phyloP scores from a whole-genome alignment of 2,329 filamentous ascomycete genomes.

The Colletotrichum coccodes region DNA sequence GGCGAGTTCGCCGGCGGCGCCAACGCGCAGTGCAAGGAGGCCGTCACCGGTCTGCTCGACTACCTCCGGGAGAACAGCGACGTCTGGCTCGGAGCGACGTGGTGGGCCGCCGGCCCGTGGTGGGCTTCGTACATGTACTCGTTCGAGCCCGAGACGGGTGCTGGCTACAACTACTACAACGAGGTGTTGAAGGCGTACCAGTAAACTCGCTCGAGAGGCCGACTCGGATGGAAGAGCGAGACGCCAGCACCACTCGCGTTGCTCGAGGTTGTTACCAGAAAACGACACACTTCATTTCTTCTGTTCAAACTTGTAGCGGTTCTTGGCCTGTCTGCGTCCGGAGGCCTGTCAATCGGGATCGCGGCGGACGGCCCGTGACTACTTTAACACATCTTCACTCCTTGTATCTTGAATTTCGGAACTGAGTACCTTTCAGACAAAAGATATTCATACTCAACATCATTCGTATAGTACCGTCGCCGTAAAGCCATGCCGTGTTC shows the following conservation, averaged over 20 bases:
- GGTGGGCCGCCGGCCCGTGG: constrained; percentile 60
- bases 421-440: neutral
- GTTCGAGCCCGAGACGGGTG: constrained; percentile 50
- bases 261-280: neutral
- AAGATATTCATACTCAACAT: too few species aligned
- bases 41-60: constrained; percentile 57
- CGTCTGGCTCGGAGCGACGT: constrained; percentile 60
- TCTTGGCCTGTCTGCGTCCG: neutral
- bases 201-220: neutral
- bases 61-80: constrained; percentile 60
- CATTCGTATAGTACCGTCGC: too few species aligned
- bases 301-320: neutral
- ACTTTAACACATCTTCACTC: neutral
- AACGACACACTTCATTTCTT: neutral
- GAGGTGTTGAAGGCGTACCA: constrained; percentile 28
- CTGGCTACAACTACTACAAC: constrained; percentile 42
- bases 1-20: constrained; percentile 61
- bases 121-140: constrained; percentile 55
- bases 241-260: too few species aligned
- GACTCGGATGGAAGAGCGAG: neutral
- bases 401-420: neutral
- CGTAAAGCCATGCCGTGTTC: too few species aligned
- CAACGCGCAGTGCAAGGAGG: constrained; percentile 56
- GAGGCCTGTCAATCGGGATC: neutral
- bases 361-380: neutral